Percentiles rank a stretch among this genome's conserved stretches.
Evolutionary conservation across 495 filamentous ascomycete species (phyloP).

Genomic region (Daldinia caldariorum): DNA sequence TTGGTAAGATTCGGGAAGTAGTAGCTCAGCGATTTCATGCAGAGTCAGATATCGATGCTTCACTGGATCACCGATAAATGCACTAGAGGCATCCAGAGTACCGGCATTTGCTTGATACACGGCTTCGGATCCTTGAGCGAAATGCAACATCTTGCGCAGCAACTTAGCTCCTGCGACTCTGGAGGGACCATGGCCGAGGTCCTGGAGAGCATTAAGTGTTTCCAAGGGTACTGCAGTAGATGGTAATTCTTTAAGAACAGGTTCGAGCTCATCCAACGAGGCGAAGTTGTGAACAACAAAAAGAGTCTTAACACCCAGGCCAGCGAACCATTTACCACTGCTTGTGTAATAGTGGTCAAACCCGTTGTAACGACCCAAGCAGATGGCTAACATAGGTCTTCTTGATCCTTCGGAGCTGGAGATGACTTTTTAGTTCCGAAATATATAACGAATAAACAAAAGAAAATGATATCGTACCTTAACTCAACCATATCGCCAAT

Average conservation of each 20-base stretch:
- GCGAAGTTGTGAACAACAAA: constrained; percentile 75
- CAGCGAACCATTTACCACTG: constrained; percentile 77
- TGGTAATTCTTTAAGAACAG: constrained; percentile 72
- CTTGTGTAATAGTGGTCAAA: constrained; percentile 77
- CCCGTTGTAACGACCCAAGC: constrained; percentile 68
- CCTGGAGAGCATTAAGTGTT: constrained; percentile 57
- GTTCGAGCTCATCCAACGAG: constrained; percentile 62
- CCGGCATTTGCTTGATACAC: constrained; percentile 63
- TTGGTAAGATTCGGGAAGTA: constrained; percentile 58
- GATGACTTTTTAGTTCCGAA: constrained; percentile 15
- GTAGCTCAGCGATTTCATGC: constrained; percentile 67
- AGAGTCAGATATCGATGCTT: constrained; percentile 66
- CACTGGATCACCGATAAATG: constrained; percentile 61
- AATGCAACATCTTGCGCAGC: constrained; percentile 62
- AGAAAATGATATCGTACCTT: constrained; percentile 51
- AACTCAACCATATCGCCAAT: constrained; percentile 81
- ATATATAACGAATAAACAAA: background rate
- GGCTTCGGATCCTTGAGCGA: constrained; percentile 60
- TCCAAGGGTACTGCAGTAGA: constrained; percentile 49
- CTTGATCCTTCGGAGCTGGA: constrained; percentile 51
- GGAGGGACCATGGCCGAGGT: constrained; percentile 61
- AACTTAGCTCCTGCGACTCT: constrained; percentile 61
- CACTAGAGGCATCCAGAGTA: constrained; percentile 58
- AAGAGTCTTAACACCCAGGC: constrained; percentile 54
- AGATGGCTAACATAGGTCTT: constrained; percentile 69